phyloP scores from a whole-genome alignment of 73 alveolate species.

The Urostyla sp. region DNA sequence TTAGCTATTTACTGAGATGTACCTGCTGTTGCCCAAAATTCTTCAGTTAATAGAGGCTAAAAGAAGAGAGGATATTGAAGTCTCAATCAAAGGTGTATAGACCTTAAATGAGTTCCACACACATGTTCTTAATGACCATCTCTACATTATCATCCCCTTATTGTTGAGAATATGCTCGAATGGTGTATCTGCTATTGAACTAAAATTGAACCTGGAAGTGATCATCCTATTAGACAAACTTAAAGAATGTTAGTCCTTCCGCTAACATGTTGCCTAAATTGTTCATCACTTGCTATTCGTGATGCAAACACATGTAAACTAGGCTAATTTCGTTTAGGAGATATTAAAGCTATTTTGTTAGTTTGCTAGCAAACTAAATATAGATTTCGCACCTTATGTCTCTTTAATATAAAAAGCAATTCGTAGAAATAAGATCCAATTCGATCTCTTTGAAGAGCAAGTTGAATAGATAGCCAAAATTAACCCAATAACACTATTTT shows the following conservation, averaged over 20 bases:
- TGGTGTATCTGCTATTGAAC: conserved; percentile 25
- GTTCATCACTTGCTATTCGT: conserved; percentile 53
- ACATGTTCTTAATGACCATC: conserved; percentile 66
- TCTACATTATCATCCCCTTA: conserved; percentile 70
- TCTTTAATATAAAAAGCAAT: conserved; percentile 53
- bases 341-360: conserved; percentile 12
- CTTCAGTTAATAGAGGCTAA: conserved; percentile 12
- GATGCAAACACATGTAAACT: conserved; percentile 41
- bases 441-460: conserved; percentile 36
- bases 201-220: conserved; percentile 42
- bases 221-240: conserved; percentile 49
- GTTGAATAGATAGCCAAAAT: conserved; percentile 39
- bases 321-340: conserved; percentile 21
- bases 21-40: conserved; percentile 46
- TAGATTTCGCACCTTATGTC: conserved; percentile 59
- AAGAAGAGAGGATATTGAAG: conserved; percentile 46
- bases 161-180: conserved; percentile 60
- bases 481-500: conserved; percentile 47
- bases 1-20: conserved; percentile 41
- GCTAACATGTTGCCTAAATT: conserved; percentile 56
- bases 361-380: conserved; percentile 20
- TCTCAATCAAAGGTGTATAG: conserved; percentile 38
- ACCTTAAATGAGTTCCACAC: conserved; percentile 60
- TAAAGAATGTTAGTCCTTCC: conserved; percentile 49
- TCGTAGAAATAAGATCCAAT: conserved; percentile 29